Evolutionary conservation across 371 early-diverging fungal genomes (phyloP).

Genomic region (Mucor indicus): DNA sequence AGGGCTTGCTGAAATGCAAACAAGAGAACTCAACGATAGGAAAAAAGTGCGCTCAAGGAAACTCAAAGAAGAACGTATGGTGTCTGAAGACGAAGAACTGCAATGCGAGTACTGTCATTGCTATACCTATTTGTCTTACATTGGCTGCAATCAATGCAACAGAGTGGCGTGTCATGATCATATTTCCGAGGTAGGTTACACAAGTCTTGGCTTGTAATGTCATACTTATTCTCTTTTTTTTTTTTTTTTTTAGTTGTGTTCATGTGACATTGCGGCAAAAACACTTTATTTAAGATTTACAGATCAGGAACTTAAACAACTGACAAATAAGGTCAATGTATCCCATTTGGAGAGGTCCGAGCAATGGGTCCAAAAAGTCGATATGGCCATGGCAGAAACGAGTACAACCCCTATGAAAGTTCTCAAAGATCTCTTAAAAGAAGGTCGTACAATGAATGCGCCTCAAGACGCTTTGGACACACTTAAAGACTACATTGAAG

Average conservation of each 20-base stretch:
- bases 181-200: slow-evolving; percentile 45
- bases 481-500: slow-evolving; percentile 44
- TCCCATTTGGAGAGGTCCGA: slow-evolving; percentile 24
- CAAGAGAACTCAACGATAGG: slow-evolving; percentile 57
- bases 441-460: slow-evolving; percentile 43
- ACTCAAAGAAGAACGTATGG: too few relatives aligned
- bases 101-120: slow-evolving; percentile 73
- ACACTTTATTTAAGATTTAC: slow-evolving; percentile 50
- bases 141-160: slow-evolving; percentile 61
- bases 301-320: slow-evolving; percentile 47
- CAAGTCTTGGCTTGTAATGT: too few relatives aligned
- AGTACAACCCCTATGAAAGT: slow-evolving; percentile 51
- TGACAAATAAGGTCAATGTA: slow-evolving; percentile 23
- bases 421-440: slow-evolving; percentile 44
- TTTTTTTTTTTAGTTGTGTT: slow-evolving; percentile 46
- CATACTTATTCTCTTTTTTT: too few relatives aligned
- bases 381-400: slow-evolving; percentile 32
- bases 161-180: slow-evolving; percentile 66
- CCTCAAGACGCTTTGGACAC: slow-evolving; percentile 31
- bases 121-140: slow-evolving; percentile 69
- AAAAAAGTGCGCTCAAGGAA: too few relatives aligned
- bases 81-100: slow-evolving; percentile 44
- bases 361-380: slow-evolving; percentile 42
- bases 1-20: slow-evolving; percentile 55
- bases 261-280: slow-evolving; percentile 42